Conservation (phyloP, 2,329 filamentous ascomycete species). For the Lanzia echinophila region DNA sequence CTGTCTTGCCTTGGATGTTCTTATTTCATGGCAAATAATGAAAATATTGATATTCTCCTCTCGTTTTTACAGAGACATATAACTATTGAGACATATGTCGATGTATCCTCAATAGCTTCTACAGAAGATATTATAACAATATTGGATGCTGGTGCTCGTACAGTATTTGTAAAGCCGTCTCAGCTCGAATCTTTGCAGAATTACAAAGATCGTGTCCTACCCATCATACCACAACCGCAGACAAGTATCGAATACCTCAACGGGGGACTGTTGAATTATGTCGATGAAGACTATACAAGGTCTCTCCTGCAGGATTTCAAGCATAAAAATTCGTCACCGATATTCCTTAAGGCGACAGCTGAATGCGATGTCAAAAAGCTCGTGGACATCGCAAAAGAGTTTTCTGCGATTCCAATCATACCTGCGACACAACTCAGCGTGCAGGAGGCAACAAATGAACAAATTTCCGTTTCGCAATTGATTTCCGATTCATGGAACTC, state of each 20-base stretch:
- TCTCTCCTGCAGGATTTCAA: constrained; percentile 20
- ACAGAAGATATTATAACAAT: constrained; percentile 70
- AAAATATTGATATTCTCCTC: constrained; percentile 26
- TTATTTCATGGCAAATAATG: constrained; percentile 45
- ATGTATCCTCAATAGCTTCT: constrained; percentile 63
- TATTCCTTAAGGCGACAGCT: constrained; percentile 21
- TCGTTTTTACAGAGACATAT: constrained; percentile 43
- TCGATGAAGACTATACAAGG: constrained; percentile 34
- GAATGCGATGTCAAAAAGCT: constrained; percentile 16
- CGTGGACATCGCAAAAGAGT: constrained; percentile 20
- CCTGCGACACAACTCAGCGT: constrained; percentile 62
- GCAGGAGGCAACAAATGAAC: constrained; percentile 51
- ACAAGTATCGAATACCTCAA: constrained; percentile 19
- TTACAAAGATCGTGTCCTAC: constrained; percentile 51
- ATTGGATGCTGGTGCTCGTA: constrained; percentile 77
- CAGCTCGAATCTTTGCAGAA: constrained; percentile 55
- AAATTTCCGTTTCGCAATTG: constrained; percentile 62
- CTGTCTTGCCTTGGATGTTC: constrained; percentile 52
- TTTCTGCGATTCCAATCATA: constrained; percentile 61
- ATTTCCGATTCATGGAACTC: constrained; percentile 70
- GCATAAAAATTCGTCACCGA: constrained; percentile 24
- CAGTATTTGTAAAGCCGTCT: constrained; percentile 70
- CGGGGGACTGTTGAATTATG: constrained; percentile 32
- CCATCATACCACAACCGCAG: constrained; percentile 30
- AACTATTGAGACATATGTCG: constrained; percentile 62